Percentiles rank a stretch among this genome's conserved stretches.
Conservation (phyloP, 352 stramenopile species). For the Peronospora belbahrii region DNA sequence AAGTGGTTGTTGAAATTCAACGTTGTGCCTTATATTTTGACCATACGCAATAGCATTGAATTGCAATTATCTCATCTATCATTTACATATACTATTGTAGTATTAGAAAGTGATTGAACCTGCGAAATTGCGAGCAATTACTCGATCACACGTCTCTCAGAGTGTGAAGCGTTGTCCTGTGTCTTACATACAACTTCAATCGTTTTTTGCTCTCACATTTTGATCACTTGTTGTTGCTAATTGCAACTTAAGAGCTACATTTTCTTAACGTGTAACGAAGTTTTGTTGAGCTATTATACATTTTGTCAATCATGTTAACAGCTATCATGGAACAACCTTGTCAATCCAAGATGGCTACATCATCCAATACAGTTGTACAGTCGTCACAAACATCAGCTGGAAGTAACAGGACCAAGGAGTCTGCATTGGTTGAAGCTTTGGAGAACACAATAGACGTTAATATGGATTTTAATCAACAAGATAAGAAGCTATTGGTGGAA, state of each 20-base stretch:
- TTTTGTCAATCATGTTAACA: too few species aligned
- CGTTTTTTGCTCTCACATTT: constrained; percentile 7
- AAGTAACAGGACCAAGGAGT: constrained; percentile 12
- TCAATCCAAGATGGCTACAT: constrained; percentile 25
- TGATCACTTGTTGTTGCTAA: not conserved
- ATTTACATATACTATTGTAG: too few species aligned
- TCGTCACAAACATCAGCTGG: not conserved
- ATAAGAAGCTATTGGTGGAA: not conserved
- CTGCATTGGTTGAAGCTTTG: not conserved
- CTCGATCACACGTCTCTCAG: not conserved
- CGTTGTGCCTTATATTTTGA: too few species aligned
- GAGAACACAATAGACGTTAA: constrained; percentile 19
- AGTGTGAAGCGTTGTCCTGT: too few species aligned
- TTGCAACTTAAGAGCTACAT: constrained; percentile 2
- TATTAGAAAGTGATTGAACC: too few species aligned
- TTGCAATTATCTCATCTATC: too few species aligned
- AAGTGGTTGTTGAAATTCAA: too few species aligned
- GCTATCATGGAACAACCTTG: constrained; percentile 20
- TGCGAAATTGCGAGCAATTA: too few species aligned
- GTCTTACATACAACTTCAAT: too few species aligned
- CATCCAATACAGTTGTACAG: constrained; percentile 9
- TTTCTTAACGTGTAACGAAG: too few species aligned
- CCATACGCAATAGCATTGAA: too few species aligned
- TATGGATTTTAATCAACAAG: constrained; percentile 6
- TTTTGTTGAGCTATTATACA: not conserved